Evolutionary conservation across 2,329 filamentous ascomycete genomes (phyloP), one percentile per base, ranked within the genome.

Genomic region (Chalara sp.): DNA sequence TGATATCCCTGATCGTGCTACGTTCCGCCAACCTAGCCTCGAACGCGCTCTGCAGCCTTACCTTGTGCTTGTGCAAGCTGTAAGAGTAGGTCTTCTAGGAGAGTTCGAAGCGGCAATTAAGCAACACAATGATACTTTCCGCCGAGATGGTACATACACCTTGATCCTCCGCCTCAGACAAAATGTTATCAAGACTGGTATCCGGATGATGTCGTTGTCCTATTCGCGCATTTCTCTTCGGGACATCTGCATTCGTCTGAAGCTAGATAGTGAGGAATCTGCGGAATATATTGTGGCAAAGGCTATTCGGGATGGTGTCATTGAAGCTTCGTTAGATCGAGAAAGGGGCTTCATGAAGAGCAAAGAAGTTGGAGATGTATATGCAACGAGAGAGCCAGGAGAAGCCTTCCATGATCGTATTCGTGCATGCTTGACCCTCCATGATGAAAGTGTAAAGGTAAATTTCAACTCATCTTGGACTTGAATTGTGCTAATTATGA

Each of bases 281-380:
- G 93, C 93, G 8, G 93, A 99, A 73, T 99, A 99, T 71, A 99
- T 99, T 68, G 93, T 97, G 35, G 93, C 93, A 58, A 99, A 99
- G 77, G 93, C 93, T 1, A 99, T 99, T 61, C 83, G 93, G 21
- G 93, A 99, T 64, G 93, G 93, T 53, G 93, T 97, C 50, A 97
- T 97, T 52, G 92, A 97, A 76, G 92, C 92, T 33, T 91, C 87
- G 2, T 75, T 97, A 55, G 92, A 99, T 67, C 87, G 95, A 56
- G 91, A 97, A 76, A 84, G 85, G 57, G 93, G 93, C 0, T 97
- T 89, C 73, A 96, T 97, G 90, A 95, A 96, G 81, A 96, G 91
- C 70, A 96, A 95, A 76, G 90, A 96, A 62, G 80, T 95, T 32
- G 89, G 91, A 43, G 93, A 99, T 67, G 88, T 97, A 39, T 99